Base-by-base conservation (phyloP, 495 filamentous ascomycete species). In the Annulohypoxylon nitens region DNA sequence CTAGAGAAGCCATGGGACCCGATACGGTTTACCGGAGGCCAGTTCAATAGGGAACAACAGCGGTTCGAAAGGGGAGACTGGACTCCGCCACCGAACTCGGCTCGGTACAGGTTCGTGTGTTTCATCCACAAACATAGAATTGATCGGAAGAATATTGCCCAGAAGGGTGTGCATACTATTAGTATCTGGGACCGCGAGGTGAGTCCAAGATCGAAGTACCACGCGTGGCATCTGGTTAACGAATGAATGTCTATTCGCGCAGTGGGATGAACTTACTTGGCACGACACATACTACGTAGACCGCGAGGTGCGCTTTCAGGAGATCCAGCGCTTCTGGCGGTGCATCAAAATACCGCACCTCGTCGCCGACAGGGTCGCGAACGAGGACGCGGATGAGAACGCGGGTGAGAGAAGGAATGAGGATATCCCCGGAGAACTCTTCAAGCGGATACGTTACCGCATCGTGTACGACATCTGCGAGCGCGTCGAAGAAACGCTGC, bases 151-250 rank as follows among this genome's bases (percentile, higher is more conserved):
- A 26, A 18, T 1, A 69, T 14, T 3, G 2, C 11, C 3, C 73
- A 73, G 48, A 75, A 72, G 43, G 47, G 58, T 30, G 65, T 75
- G 51, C 57, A 69, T 37, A 75, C 69, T 3, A 69, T 75, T 3
- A 75, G 73, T 18, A 73, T 75, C 45, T 75, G 64, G 64, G 73
- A 75, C 25, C 64, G 73, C 11, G 64, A 75, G 67, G 71, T 70
- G 50, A 61, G 71, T 23, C 2, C 20, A 9, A 12, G n/a, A 10
- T 1, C 12, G 16, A 11, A 55, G 34, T 33, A 10, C 30, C 10
- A 4, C 9, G 1, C 43, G 6, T 23, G 7, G 11, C 9, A 8
- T 23, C 5, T 8, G 20, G 23, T 23, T 43, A 26, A 43, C 20
- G 26, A 9, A 43, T 43, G 11, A 6, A 43, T 23, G 26, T n/a